Conservation (phyloP, 495 filamentous ascomycete genomes). For the Lasiosphaeria hispida region DNA sequence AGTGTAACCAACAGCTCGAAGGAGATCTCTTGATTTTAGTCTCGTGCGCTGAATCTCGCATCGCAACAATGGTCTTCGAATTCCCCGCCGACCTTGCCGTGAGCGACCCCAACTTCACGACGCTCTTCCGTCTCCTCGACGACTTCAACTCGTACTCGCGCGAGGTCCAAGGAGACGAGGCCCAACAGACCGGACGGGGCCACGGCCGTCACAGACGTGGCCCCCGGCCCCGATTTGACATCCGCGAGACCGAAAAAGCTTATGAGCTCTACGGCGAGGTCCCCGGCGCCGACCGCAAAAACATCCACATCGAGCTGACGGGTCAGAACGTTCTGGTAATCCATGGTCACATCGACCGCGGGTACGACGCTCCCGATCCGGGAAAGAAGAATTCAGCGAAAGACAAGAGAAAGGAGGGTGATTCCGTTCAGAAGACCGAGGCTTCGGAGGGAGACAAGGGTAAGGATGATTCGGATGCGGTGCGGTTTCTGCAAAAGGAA, state of each 20-base stretch:
- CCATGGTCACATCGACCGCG: constrained; percentile 59
- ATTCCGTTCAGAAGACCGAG: neutral
- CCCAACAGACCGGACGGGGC: neutral
- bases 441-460: neutral
- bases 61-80: constrained; percentile 28
- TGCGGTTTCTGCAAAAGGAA: constrained; percentile 20
- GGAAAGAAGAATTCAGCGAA: neutral
- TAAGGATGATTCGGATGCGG: neutral
- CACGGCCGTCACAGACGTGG: constrained; percentile 27
- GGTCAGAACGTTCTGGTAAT: constrained; percentile 67
- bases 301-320: constrained; percentile 75
- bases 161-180: constrained; percentile 22
- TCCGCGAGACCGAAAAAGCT: constrained; percentile 57
- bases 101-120: constrained; percentile 49
- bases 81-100: constrained; percentile 22
- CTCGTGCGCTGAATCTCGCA: no score
- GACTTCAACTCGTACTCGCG: constrained; percentile 58
- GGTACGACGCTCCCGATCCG: constrained; percentile 26
- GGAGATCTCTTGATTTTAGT: no score
- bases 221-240: constrained; percentile 59
- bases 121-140: constrained; percentile 69
- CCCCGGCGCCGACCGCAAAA: constrained; percentile 68
- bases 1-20: no score
- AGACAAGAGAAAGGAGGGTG: constrained; percentile 4
- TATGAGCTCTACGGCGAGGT: constrained; percentile 82